phyloP scores from a whole-genome alignment of 139 green algal genomes.

The Picochlorum sp. region DNA sequence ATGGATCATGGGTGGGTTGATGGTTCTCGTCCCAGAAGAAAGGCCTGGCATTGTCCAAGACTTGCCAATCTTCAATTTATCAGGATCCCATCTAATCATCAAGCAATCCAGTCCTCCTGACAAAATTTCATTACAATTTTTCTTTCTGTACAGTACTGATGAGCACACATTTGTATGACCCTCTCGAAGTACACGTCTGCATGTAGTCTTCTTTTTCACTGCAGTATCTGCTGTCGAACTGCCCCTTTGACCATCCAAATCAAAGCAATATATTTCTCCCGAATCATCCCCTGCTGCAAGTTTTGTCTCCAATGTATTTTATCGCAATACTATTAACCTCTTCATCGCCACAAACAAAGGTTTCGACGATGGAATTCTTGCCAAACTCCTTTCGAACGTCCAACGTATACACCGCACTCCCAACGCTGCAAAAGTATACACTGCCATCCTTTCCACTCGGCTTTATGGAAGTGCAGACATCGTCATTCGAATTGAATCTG shows the following conservation, averaged over 20 bases:
- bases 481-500: not conserved
- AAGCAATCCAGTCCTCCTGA: constrained; percentile 48
- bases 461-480: constrained; percentile 14
- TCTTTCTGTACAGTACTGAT: constrained; percentile 37
- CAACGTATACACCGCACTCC: constrained; percentile 3
- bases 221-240: not conserved
- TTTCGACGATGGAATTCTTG: constrained; percentile 9
- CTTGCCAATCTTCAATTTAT: not conserved
- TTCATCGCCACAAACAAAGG: constrained; percentile 23
- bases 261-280: constrained; percentile 41
- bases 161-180: constrained; percentile 51
- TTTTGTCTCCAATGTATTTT: constrained; percentile 19
- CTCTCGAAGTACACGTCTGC: constrained; percentile 38
- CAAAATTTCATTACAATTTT: constrained; percentile 53
- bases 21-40: constrained; percentile 30
- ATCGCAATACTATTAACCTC: constrained; percentile 46
- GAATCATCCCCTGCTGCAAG: constrained; percentile 47
- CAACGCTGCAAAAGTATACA: constrained; percentile 5
- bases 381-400: constrained; percentile 20
- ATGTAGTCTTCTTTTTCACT: not conserved
- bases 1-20: constrained; percentile 60
- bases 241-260: constrained; percentile 9
- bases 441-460: constrained; percentile 1
- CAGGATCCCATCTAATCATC: constrained; percentile 43
- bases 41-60: not conserved